Evolutionary conservation across 208 protist genomes (phyloP), one percentile per base, ranked within the genome.

Genomic region (Acanthamoeba lenticulata): DNA sequence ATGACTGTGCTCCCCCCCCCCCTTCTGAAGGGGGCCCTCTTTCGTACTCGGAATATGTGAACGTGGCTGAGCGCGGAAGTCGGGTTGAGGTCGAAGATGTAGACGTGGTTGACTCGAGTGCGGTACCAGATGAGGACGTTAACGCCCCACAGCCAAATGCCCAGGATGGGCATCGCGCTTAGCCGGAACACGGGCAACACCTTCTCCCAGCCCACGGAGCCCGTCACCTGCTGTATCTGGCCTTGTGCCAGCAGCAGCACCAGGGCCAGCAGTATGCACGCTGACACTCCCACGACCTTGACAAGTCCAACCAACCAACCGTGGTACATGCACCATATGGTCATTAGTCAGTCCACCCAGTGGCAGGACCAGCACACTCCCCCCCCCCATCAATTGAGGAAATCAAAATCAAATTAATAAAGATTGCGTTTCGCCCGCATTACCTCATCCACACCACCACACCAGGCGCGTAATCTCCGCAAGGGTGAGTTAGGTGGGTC

Each of bases 21-120:
- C n/a, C n/a, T n/a, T n/a, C n/a, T n/a, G n/a, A n/a, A n/a, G n/a
- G n/a, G n/a, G n/a, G n/a, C n/a, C n/a, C n/a, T n/a, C n/a, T n/a
- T n/a, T n/a, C n/a, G 42, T 83, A 88, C 79, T 15, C 29, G 15
- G 60, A 94, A 94, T 29, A 95, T 93, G 29, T 94, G 45, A 24
- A 67, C n/a, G 62, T 81, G 42, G 57, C 65, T 55, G 21, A 95
- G 57, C 0, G 94, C 57, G 2, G 90, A 94, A 13, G 88, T 21
- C 0, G 94, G 94, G 65, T 94, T 94, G 29, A 95, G 91, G 1
- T 92, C 94, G 89, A 95, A 95, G 15, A 95, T 95, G 19, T 94
- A 77, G 15, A 95, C 94, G 52, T 95, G 77, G 34, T 95, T 95
- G 0, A 95, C 92, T 0, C 94, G 29, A 0, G 55, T 65, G n/a